phyloP scores from a whole-genome alignment of 192 early-diverging fungal genomes.

The Backusella luteola region DNA sequence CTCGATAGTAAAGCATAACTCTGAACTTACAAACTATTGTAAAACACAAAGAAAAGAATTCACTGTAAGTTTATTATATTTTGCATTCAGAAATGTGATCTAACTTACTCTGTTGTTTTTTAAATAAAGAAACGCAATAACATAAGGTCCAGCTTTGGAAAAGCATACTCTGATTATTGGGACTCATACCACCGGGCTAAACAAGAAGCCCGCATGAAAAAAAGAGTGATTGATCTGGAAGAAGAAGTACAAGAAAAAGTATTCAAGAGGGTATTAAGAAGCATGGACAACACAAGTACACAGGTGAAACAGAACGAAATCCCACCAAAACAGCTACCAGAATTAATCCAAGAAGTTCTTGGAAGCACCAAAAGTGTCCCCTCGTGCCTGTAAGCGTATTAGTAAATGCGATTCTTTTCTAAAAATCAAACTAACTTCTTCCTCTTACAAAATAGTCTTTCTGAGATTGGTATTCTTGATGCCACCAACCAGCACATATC shows the following conservation, averaged over 20 bases:
- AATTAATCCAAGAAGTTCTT: not conserved
- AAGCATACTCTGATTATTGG: not conserved
- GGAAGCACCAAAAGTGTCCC: not conserved
- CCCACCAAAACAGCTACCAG: not conserved
- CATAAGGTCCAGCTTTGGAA: not conserved
- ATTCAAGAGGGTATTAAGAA: not conserved
- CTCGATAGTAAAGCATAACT: not conserved
- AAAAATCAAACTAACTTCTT: not conserved
- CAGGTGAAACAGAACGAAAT: not conserved
- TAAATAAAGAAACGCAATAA: constrained; percentile 4
- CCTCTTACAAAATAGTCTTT: not conserved
- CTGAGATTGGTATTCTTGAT: not conserved
- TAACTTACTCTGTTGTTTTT: not conserved
- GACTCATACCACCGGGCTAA: not conserved
- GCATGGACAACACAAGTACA: not conserved
- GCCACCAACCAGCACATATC: not conserved
- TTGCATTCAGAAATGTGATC: not conserved
- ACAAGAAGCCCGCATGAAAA: not conserved
- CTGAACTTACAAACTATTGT: not conserved
- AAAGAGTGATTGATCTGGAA: not conserved
- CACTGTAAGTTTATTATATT: not conserved
- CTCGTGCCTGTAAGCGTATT: not conserved
- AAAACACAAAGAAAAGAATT: not conserved
- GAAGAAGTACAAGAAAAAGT: not conserved
- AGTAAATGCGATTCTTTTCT: not conserved